These are phyloP conservation scores for Jaapia argillacea DNA, from an alignment of 768 basidiomycete genomes.

Conservation along the genomic window DNA sequence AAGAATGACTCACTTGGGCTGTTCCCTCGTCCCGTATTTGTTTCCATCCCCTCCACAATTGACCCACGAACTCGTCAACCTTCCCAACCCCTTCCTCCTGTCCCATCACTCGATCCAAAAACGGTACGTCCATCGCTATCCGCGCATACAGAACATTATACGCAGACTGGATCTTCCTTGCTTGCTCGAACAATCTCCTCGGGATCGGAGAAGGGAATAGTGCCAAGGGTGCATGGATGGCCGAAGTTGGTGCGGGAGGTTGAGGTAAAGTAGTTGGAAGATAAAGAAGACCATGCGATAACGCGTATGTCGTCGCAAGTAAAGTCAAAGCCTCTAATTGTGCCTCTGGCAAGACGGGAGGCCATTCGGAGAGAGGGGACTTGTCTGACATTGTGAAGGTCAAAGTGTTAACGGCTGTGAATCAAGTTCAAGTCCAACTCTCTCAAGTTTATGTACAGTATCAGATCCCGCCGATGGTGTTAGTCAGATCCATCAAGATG, in stretches of 20 bases:
- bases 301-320: conserved; percentile 71
- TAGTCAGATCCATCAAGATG: too few species aligned
- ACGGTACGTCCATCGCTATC: conserved; percentile 67
- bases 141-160: conserved; percentile 86
- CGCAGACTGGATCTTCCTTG: conserved; percentile 53
- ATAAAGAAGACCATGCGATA: conserved; percentile 80
- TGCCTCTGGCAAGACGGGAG: conserved; percentile 49
- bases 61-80: conserved; percentile 80
- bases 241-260: conserved; percentile 52
- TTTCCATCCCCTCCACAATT: conserved; percentile 85
- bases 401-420: too few species aligned
- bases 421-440: too few species aligned
- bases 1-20: conserved; percentile 42
- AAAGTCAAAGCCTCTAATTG: conserved; percentile 53
- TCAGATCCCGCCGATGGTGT: too few species aligned
- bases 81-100: conserved; percentile 63
- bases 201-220: conserved; percentile 87
- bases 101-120: conserved; percentile 81
- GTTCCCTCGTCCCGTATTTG: conserved; percentile 53
- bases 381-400: too few species aligned
- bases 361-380: conserved; percentile 55
- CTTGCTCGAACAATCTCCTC: conserved; percentile 53
- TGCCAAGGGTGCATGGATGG: conserved; percentile 85
- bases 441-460: too few species aligned
- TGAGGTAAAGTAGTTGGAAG: conserved; percentile 42